Evolutionary conservation across 2,329 filamentous ascomycete genomes (phyloP), one percentile per base, ranked within the genome.

Genomic region (Atkinsonella texensis): DNA sequence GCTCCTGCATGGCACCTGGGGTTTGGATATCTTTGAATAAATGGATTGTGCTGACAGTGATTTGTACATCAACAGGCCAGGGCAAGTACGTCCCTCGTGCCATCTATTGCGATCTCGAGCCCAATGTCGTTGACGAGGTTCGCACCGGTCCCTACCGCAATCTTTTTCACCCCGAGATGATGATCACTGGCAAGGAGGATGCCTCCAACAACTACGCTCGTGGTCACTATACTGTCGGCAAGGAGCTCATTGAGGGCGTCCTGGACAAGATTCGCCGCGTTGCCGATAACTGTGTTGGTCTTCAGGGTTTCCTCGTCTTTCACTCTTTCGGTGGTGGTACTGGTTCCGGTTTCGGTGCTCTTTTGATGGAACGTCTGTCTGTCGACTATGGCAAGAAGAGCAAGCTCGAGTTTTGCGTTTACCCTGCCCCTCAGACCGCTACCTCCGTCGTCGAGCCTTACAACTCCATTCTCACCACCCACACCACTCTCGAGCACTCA

Each of bases 341-440:
- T 63, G 93, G 93, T 65, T 98, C 93, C 63, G 93, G 93, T 68
- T 98, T 98, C 73, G 93, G 93, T 75, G 93, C 93, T 65, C 84
- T 98, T 61, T 80, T 98, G 64, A 95, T 98, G 89, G 93, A 98
- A 80, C 91, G 93, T 70, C 84, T 98, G 56, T 97, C 93, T 38
- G 88, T 96, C 66, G 93, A 98, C 76, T 98, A 96, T 69, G 91
- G 93, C 79, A 98, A 98, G 85, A 98, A 98, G 85, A 94, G 87
- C 82, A 98, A 98, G 85, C 83, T 98, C 58, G 93, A 98, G 75
- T 98, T 98, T 81, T 95, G 89, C 67, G 90, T 98, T 67, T 98
- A 98, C 79, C 93, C 93, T 66, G 90, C 93, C 62, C 93, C 93
- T 55, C 90, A 95, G 77, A 93, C 93, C 61, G 89, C 91, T 62